phyloP scores from a whole-genome alignment of 106 monocot genomes.

The Apostasia shenzhenica region DNA sequence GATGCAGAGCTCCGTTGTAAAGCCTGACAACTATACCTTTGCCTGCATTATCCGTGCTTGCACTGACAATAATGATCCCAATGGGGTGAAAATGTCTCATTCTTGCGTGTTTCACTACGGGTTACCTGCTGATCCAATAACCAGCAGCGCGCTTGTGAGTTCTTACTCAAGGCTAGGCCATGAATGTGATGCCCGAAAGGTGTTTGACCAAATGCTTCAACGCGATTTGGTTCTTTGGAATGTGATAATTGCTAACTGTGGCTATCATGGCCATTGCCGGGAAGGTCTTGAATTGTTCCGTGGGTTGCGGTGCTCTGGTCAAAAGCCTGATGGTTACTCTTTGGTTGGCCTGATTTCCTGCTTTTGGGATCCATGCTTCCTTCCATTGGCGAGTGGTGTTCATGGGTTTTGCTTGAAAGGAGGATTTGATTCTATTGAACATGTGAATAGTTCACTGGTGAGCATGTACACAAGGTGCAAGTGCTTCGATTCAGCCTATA shows the following conservation, averaged over 20 bases:
- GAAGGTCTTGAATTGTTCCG: slow-evolving; percentile 38
- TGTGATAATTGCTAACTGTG: slow-evolving; percentile 39
- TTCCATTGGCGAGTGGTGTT: slow-evolving; percentile 24
- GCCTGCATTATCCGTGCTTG: slow-evolving; percentile 52
- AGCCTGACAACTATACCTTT: slow-evolving; percentile 51
- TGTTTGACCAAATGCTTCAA: slow-evolving; percentile 30
- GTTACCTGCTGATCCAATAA: slow-evolving; percentile 15
- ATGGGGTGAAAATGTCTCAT: slow-evolving; percentile 20
- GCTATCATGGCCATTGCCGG: slow-evolving; percentile 28
- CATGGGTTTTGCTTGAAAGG: slow-evolving; percentile 57
- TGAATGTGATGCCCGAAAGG: slow-evolving; percentile 10
- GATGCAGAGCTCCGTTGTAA: slow-evolving; percentile 17
- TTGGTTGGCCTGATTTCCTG: slow-evolving; percentile 53
- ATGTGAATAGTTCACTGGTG: slow-evolving; percentile 48
- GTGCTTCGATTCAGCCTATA: slow-evolving; percentile 26
- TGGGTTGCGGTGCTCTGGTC: slow-evolving; percentile 22
- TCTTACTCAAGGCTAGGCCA: slow-evolving; percentile 42
- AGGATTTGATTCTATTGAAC: slow-evolving; percentile 30
- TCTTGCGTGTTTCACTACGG: slow-evolving; percentile 23
- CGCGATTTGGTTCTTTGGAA: slow-evolving; percentile 60
- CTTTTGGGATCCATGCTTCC: slow-evolving; percentile 17
- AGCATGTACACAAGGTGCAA: slow-evolving; percentile 57
- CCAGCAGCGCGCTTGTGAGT: slow-evolving; percentile 26
- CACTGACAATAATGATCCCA: slow-evolving; percentile 23
- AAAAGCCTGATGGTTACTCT: slow-evolving; percentile 48